Evolutionary conservation across 768 basidiomycete species (phyloP), one percentile per base, ranked within the genome.

Genomic region (Termitomyces sp.): DNA sequence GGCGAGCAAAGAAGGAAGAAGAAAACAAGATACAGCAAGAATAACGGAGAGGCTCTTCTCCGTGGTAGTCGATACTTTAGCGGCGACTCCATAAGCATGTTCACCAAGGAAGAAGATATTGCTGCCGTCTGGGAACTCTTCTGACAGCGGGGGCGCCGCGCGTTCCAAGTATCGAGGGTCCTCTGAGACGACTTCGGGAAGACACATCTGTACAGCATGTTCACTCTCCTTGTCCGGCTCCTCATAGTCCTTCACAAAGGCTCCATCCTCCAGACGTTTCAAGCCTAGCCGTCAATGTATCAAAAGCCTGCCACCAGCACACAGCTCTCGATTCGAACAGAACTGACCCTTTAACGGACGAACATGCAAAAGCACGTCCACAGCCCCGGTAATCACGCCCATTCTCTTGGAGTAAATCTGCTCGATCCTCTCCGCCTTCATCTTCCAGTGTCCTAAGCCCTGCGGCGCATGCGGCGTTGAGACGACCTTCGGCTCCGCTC

Each of bases 51-150:
- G 73, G 1, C 83, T 76, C 2, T 81, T 78, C 3, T 89, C 82
- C 0, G 81, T 81, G 0, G 93, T 92, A 0, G 74, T 80, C 39
- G 84, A 80, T 12, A 99, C 92, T 65, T 94, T 90, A 0, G 95
- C 94, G 15, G 96, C 93, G 3, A 92, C 87, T n/a, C 97, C 97
- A 66, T 96, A 99, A 0, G 91, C 93, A 68, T 93, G 87, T 66
- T 92, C 88, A 16, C 96, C 95, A 7, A 98, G 80, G 84, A 98
- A 98, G 74, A 99, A 97, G 29, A 98, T 90, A 68, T 88, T 92
- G 69, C 85, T 90, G 0, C 90, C 92, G 0, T 84, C 85, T 0
- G 95, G 94, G 73, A 92, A 98, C 68, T 98, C 97, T 54, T 93
- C 87, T 0, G 85, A 79, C 31, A 98, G 72, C 0, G 92, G 86